These are phyloP conservation scores for Alternaria solani DNA, from an alignment of 2,329 filamentous ascomycete genomes.

Conservation along the genomic window DNA sequence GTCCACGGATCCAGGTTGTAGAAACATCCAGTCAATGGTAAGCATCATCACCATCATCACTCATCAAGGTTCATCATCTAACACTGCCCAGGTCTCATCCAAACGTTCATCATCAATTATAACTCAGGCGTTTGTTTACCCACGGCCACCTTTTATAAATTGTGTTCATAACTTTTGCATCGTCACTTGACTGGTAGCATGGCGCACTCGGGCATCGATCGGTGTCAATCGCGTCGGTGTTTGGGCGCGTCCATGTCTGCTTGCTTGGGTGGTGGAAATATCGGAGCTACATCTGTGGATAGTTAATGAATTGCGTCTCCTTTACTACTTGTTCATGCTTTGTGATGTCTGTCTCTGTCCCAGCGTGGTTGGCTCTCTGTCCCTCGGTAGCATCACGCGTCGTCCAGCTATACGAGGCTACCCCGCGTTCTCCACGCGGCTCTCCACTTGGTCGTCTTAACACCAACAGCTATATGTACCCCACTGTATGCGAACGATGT, in stretches of 20 bases:
- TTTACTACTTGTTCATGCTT: conserved; percentile 11
- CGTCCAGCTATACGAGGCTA: conserved; percentile 3
- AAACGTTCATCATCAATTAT: conserved; percentile 42
- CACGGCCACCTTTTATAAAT: conserved; percentile 41
- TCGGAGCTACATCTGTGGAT: conserved; percentile 48
- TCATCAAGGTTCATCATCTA: conserved; percentile 17
- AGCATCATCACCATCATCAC: conserved; percentile 9
- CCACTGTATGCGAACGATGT: conserved; percentile 2
- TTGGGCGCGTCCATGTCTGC: conserved; percentile 28
- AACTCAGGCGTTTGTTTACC: conserved; percentile 46
- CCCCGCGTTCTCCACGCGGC: conserved; percentile 7
- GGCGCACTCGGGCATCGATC: conserved; percentile 26
- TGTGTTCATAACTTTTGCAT: conserved; percentile 51
- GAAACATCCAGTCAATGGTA: conserved; percentile 44
- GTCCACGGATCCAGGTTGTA: conserved; percentile 80
- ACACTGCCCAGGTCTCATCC: conserved; percentile 34
- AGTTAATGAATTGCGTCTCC: conserved; percentile 48
- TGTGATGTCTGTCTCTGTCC: neutral
- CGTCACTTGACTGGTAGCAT: conserved; percentile 33
- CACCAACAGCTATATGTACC: neutral
- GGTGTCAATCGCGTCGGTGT: conserved; percentile 27
- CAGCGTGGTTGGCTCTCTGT: neutral
- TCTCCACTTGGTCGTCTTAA: neutral
- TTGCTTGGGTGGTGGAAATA: conserved; percentile 37
- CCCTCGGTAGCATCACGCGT: neutral